Evolutionary conservation across 768 basidiomycete species (phyloP).

Genomic region (Candolleomyces efflorescens): DNA sequence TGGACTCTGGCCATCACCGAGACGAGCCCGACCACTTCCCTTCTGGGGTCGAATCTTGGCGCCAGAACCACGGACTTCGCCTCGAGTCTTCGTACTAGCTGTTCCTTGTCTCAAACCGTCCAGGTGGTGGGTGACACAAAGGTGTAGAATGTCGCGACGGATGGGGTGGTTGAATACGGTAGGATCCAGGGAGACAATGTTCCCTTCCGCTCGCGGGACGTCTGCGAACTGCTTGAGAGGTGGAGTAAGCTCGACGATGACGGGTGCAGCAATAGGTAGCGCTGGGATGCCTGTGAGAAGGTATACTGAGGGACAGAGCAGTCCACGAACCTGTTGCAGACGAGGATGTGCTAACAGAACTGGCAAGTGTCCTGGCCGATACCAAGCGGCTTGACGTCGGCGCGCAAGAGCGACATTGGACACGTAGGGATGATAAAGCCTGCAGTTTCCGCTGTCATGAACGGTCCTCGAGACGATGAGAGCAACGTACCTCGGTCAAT

Average conservation of each 20-base stretch:
- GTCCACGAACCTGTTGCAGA: conserved; percentile 1
- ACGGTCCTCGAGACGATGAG: neutral
- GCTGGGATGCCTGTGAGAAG: conserved; percentile 24
- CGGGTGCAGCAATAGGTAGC: conserved; percentile 37
- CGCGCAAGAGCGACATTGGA: neutral
- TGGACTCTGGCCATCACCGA: conserved; percentile 85
- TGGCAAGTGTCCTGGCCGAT: neutral
- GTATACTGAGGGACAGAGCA: neutral
- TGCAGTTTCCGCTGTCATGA: neutral
- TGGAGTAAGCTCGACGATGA: conserved; percentile 59
- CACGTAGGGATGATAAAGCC: neutral
- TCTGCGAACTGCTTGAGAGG: conserved; percentile 44
- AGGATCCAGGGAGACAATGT: conserved; percentile 64
- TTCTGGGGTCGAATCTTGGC: conserved; percentile 90
- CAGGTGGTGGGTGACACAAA: conserved; percentile 84
- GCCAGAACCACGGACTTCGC: conserved; percentile 86
- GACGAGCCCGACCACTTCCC: conserved; percentile 83
- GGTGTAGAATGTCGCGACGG: conserved; percentile 88
- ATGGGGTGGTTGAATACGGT: conserved; percentile 88
- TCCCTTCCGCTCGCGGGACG: conserved; percentile 35
- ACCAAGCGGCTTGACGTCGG: neutral
- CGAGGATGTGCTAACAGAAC: neutral
- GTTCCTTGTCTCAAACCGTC: conserved; percentile 90
- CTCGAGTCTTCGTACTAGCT: conserved; percentile 87
- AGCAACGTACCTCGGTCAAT: conserved; percentile 8